Evolutionary conservation across 2,329 filamentous ascomycete species (phyloP), one percentile per base, ranked within the genome.

Genomic region (Hymenoscyphus albidus): DNA sequence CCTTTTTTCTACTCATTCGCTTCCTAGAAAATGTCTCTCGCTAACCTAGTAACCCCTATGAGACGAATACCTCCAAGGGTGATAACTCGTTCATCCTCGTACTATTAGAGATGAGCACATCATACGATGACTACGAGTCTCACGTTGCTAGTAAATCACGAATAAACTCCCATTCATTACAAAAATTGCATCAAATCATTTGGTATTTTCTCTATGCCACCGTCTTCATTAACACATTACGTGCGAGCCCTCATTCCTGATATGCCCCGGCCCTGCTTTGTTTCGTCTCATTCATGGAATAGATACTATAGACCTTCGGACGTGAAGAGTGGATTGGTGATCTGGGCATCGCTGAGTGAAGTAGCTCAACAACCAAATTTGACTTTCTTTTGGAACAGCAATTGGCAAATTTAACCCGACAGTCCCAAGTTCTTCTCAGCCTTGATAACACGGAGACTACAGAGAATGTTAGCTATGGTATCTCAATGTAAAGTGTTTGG

Each of bases 361-460:
- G 18, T 27, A 54, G 48, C 48, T 54, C 48, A 54, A 27, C 48
- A 18, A 58, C 56, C 38, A 57, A 58, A 12, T n/a, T 31, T 31
- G 56, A 40, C 35, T 35, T 58, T 22, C 32, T 40, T 58, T 58
- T 9, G 35, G 55, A 58, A 58, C n/a, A 32, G 4, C 5, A 57
- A 31, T 38, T 35, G 16, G 51, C 18, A n/a, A 27, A 18, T 48
- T 51, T 61, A 61, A 22, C 16, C 39, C 59, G 14, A 40, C 32
- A 71, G 63, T 61, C 73, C 73, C 32, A 74, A 71, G 62, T 73
- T 59, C 39, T 67, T 66, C 66, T 74, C 72, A 40, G 73, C 73
- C 64, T 74, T 73, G 69, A 74, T 73, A 51, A 74, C 71, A 71
- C 73, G 73, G 66, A 74, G 71, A 63, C 72, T 74, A 54, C 2